These are phyloP conservation scores for Leucocoprinus leucothites DNA, from an alignment of 768 basidiomycete species.

Conservation along the genomic window DNA sequence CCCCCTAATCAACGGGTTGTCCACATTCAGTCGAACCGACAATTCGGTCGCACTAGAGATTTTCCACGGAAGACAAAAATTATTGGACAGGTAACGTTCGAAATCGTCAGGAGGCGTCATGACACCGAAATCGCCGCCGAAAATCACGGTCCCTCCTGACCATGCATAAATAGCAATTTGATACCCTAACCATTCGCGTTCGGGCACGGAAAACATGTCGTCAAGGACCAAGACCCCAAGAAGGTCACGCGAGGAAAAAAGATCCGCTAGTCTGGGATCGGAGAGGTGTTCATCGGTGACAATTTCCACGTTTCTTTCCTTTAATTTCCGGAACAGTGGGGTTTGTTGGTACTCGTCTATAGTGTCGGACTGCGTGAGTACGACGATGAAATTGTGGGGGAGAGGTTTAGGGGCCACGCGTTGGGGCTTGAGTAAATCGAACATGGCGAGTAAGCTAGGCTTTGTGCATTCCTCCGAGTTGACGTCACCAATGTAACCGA, in stretches of 20 bases:
- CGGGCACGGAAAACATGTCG: constrained; percentile 20
- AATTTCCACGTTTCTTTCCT: constrained; percentile 19
- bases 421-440: constrained; percentile 20
- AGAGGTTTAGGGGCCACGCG: constrained; percentile 12
- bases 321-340: constrained; percentile 19
- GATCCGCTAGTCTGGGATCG: constrained; percentile 20
- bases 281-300: constrained; percentile 16
- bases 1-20: constrained; percentile 15
- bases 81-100: constrained; percentile 21
- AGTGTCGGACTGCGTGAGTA: constrained; percentile 20
- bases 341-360: constrained; percentile 13
- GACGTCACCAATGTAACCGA: constrained; percentile 35
- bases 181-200: constrained; percentile 24
- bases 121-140: constrained; percentile 25
- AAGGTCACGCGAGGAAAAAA: constrained; percentile 27
- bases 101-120: constrained; percentile 16
- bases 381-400: constrained; percentile 23
- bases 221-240: constrained; percentile 35
- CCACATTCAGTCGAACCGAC: constrained; percentile 15
- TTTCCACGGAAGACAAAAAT: constrained; percentile 34
- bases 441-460: constrained; percentile 29
- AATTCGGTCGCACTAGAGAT: constrained; percentile 17
- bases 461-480: constrained; percentile 24
- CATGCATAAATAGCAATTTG: constrained; percentile 31
- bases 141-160: constrained; percentile 34